Percentiles rank a stretch among this genome's conserved stretches.
Conservation (phyloP, 768 basidiomycete species). For the Gymnopilus dilepis region DNA sequence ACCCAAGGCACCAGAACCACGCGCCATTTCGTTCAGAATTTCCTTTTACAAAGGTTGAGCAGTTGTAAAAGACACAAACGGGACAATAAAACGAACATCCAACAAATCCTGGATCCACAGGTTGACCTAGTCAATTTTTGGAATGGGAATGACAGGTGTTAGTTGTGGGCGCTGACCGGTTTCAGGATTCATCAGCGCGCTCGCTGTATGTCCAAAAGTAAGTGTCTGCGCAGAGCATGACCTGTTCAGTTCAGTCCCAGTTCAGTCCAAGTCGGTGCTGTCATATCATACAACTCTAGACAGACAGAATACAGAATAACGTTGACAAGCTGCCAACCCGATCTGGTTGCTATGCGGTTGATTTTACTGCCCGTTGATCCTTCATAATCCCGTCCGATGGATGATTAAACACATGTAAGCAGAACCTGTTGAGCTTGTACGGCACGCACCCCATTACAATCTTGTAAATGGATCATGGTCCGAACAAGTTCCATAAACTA, state of each 20-base stretch:
- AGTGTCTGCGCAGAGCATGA: not conserved
- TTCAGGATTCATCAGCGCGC: slow-evolving; percentile 18
- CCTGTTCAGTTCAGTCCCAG: not conserved
- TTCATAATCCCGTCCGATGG: not conserved
- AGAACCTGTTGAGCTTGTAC: not conserved
- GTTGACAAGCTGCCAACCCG: not conserved
- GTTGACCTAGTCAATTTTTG: too few species aligned
- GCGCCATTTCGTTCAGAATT: slow-evolving; percentile 8
- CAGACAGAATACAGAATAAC: not conserved
- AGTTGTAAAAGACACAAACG: not conserved
- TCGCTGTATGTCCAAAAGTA: too few species aligned
- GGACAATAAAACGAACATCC: slow-evolving; percentile 1
- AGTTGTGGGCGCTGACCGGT: slow-evolving; percentile 1
- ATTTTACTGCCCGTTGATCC: not conserved
- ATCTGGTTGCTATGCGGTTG: not conserved
- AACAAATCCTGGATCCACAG: slow-evolving; percentile 2
- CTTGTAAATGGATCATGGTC: not conserved
- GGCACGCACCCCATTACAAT: not conserved
- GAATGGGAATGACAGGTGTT: too few species aligned
- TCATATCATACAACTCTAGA: not conserved
- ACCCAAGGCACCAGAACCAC: too few species aligned
- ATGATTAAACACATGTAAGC: not conserved
- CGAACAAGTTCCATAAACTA: not conserved
- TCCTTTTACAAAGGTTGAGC: slow-evolving; percentile 3
- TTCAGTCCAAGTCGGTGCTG: not conserved